Conservation (phyloP, 2,329 filamentous ascomycete genomes). For the Parastagonospora avenae region DNA sequence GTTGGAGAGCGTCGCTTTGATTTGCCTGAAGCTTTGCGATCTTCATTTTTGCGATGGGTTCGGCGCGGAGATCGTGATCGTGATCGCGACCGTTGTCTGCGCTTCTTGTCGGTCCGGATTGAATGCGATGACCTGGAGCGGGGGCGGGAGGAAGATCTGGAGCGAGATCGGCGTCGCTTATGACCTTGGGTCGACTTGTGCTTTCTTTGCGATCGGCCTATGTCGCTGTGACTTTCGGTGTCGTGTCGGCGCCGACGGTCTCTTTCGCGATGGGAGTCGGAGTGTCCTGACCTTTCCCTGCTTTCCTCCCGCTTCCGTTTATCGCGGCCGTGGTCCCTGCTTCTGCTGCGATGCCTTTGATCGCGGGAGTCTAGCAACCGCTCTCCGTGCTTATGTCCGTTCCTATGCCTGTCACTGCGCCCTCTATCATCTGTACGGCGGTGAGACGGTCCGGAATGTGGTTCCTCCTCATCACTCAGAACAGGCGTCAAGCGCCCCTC, state of each 20-base stretch:
- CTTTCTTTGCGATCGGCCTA: constrained; percentile 10
- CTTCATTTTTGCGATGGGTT: background rate
- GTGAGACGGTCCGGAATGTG: constrained; percentile 16
- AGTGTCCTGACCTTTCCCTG: constrained; percentile 17
- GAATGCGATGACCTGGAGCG: constrained; percentile 24
- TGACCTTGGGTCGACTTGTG: constrained; percentile 12
- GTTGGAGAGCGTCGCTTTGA: constrained; percentile 14
- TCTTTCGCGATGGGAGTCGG: constrained; percentile 8
- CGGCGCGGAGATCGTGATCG: constrained; percentile 12
- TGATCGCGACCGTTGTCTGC: constrained; percentile 12
- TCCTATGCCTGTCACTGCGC: constrained; percentile 18
- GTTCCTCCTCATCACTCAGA: constrained; percentile 20
- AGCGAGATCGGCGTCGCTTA: constrained; percentile 20
- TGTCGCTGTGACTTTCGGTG: constrained; percentile 14
- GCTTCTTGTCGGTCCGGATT: constrained; percentile 12
- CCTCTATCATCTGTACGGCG: constrained; percentile 20
- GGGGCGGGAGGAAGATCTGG: constrained; percentile 22
- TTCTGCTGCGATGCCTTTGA: constrained; percentile 15
- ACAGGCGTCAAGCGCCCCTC: constrained; percentile 31
- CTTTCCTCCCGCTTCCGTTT: constrained; percentile 20
- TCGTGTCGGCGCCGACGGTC: constrained; percentile 8
- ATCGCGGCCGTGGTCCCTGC: constrained; percentile 15
- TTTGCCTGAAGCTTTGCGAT: background rate
- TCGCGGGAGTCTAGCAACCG: constrained; percentile 1
- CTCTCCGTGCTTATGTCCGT: constrained; percentile 12